These are phyloP conservation scores for Alternaria conjuncta DNA, from an alignment of 2,329 filamentous ascomycete genomes.

Conservation along the genomic window DNA sequence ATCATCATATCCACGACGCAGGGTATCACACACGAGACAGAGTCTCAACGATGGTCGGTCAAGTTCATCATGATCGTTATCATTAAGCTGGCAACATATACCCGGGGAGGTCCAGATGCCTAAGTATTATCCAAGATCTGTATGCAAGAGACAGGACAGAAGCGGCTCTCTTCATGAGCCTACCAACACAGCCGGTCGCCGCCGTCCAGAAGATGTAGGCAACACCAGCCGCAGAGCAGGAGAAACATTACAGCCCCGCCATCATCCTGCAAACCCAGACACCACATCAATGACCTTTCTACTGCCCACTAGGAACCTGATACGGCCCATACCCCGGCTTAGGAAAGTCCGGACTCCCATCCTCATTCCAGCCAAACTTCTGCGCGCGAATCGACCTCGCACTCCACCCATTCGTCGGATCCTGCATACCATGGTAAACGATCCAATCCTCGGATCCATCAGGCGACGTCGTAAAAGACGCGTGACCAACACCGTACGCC, in stretches of 20 bases:
- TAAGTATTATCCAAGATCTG: background rate
- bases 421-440: slow-evolving; percentile 60
- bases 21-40: background rate
- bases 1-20: background rate
- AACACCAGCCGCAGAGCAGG: background rate
- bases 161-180: background rate
- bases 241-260: background rate
- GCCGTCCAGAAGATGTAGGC: background rate
- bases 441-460: slow-evolving; percentile 59
- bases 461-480: slow-evolving; percentile 57
- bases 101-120: background rate
- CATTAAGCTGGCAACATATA: background rate
- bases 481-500: slow-evolving; percentile 59
- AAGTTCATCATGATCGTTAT: background rate
- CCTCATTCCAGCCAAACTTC: slow-evolving; percentile 56
- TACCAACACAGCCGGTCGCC: background rate
- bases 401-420: slow-evolving; percentile 56
- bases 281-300: background rate
- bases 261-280: background rate
- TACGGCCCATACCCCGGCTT: slow-evolving; percentile 59
- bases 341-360: slow-evolving; percentile 57
- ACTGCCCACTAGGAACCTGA: slow-evolving; percentile 39
- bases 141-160: background rate
- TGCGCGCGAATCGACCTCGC: slow-evolving; percentile 58
- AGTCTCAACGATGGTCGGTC: background rate